phyloP scores from a whole-genome alignment of 345 rosid species.

The Eucalyptus victrix region DNA sequence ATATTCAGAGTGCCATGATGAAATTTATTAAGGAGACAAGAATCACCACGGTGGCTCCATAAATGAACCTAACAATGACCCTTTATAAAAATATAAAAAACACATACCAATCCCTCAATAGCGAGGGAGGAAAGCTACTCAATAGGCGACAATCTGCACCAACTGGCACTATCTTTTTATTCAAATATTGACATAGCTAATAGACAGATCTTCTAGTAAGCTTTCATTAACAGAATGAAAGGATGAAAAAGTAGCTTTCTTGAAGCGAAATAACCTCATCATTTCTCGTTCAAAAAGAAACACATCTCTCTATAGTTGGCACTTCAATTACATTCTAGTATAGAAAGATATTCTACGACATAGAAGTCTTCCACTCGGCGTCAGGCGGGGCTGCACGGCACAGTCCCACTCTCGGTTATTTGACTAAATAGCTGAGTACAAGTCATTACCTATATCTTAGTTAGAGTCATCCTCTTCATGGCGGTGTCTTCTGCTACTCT shows the following conservation, averaged over 20 bases:
- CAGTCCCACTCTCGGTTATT: background rate
- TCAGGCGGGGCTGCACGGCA: background rate
- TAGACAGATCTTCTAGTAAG: background rate
- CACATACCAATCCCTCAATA: background rate
- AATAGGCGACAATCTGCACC: background rate
- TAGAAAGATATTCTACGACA: background rate
- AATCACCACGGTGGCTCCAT: background rate
- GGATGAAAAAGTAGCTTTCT: background rate
- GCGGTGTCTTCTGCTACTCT: slow-evolving; percentile 49
- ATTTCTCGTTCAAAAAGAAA: background rate
- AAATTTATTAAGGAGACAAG: background rate
- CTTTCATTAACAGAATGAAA: background rate
- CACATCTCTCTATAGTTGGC: background rate
- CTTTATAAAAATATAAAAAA: background rate
- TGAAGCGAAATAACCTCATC: background rate
- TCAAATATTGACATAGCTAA: background rate
- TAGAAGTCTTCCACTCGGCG: background rate
- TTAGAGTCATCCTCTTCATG: slow-evolving; percentile 15
- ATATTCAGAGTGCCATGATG: background rate
- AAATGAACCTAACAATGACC: background rate
- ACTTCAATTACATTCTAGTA: background rate
- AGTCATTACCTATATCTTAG: background rate
- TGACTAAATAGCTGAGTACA: background rate
- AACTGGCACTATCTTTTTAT: background rate
- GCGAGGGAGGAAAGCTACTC: background rate